phyloP scores from a whole-genome alignment of 208 protist genomes.

The Wallacemonas sp. region DNA sequence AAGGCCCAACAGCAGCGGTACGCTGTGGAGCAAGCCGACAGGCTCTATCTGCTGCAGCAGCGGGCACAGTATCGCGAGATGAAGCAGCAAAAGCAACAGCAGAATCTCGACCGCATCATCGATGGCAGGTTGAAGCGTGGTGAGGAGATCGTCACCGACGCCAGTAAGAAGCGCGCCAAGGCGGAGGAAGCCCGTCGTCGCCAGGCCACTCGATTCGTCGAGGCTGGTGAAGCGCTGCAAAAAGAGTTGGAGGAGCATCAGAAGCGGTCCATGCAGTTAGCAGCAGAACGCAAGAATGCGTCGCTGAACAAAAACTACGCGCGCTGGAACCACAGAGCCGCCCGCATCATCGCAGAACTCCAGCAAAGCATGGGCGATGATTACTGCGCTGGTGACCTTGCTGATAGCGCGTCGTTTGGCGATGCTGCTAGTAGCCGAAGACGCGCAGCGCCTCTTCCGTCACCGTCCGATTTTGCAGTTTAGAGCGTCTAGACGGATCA shows the following conservation, averaged over 20 bases:
- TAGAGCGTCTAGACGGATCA: no score
- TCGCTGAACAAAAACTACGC: slow-evolving; percentile 60
- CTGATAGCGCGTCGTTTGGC: not conserved
- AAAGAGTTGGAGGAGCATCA: slow-evolving; percentile 49
- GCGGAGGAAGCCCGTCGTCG: slow-evolving; percentile 38
- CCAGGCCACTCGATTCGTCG: slow-evolving; percentile 38
- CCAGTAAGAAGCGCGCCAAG: slow-evolving; percentile 49
- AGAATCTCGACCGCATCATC: slow-evolving; percentile 41
- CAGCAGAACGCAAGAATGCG: slow-evolving; percentile 36
- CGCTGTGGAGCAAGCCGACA: slow-evolving; percentile 47
- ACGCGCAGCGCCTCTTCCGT: slow-evolving; percentile 19
- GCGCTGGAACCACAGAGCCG: slow-evolving; percentile 76
- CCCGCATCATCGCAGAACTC: slow-evolving; percentile 72
- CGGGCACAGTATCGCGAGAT: slow-evolving; percentile 28
- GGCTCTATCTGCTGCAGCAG: slow-evolving; percentile 47
- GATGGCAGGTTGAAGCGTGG: slow-evolving; percentile 57
- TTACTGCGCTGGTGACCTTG: slow-evolving; percentile 10
- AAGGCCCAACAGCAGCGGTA: slow-evolving; percentile 57
- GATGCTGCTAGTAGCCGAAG: not conserved
- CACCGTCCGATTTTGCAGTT: slow-evolving; percentile 31
- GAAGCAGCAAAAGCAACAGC: slow-evolving; percentile 44
- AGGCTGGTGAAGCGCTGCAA: slow-evolving; percentile 34
- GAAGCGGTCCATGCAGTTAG: slow-evolving; percentile 42
- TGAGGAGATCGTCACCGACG: slow-evolving; percentile 51
- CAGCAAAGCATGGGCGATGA: slow-evolving; percentile 29